Percentiles rank a stretch among this genome's conserved stretches.
Evolutionary conservation across 805 yeast genomes (phyloP).

Genomic region (Cyberlindnera misumaiensis): DNA sequence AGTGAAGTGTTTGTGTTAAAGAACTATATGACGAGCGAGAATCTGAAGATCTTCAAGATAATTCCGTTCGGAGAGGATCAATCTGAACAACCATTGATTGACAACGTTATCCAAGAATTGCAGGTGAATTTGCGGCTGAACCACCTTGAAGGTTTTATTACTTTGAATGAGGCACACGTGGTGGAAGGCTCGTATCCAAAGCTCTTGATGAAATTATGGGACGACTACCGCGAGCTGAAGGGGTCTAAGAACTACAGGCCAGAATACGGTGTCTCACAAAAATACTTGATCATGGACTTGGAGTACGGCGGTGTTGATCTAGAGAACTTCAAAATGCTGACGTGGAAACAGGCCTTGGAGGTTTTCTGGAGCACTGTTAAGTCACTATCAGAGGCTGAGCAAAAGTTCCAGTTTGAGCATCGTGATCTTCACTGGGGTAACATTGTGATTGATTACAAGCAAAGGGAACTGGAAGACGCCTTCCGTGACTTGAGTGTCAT

Average conservation of each 20-base stretch:
- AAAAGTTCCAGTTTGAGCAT: conserved; percentile 53
- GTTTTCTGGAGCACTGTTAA: conserved; percentile 50
- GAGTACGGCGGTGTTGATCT: conserved; percentile 39
- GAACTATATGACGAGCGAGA: conserved; percentile 17
- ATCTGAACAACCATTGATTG: conserved; percentile 31
- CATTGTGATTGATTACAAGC: conserved; percentile 37
- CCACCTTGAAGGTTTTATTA: conserved; percentile 37
- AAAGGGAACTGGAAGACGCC: conserved; percentile 12
- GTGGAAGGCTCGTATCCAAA: conserved; percentile 41
- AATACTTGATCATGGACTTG: conserved; percentile 29
- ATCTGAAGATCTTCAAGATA: conserved; percentile 37
- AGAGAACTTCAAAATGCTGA: conserved; percentile 33
- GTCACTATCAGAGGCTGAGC: conserved; percentile 47
- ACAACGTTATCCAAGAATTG: conserved; percentile 41
- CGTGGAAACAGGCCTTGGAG: conserved; percentile 32
- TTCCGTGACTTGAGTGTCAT: conserved; percentile 18
- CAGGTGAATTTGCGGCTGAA: conserved; percentile 35
- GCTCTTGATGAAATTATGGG: conserved; percentile 38
- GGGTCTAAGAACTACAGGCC: conserved; percentile 33
- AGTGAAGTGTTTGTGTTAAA: conserved; percentile 36
- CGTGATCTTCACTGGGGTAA: conserved; percentile 67
- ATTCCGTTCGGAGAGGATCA: conserved; percentile 45
- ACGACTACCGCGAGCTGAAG: conserved; percentile 26
- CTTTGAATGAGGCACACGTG: conserved; percentile 35
- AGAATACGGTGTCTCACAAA: conserved; percentile 26